These are phyloP conservation scores for Sporobolus alterniflorus DNA, from an alignment of 202 grass and related monocot species.

Conservation along the genomic window DNA sequence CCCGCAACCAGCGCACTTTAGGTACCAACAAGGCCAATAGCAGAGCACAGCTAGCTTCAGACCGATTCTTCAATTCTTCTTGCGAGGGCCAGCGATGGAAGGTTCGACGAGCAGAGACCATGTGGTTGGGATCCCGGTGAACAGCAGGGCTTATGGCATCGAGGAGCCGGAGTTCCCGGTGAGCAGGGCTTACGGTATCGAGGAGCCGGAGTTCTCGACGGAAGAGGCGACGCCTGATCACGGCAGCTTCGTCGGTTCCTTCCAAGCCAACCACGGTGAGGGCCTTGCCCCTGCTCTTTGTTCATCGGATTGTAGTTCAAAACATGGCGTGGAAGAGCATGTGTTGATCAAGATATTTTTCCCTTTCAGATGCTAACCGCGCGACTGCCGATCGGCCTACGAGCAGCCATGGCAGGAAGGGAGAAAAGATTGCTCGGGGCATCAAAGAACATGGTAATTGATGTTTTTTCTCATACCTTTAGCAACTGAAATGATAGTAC, in stretches of 20 bases:
- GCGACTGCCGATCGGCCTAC: constrained; percentile 39
- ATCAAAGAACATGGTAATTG: constrained; percentile 86
- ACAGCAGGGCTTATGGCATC: constrained; percentile 47
- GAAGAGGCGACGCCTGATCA: constrained; percentile 43
- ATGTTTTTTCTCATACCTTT: not conserved
- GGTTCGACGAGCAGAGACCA: constrained; percentile 50
- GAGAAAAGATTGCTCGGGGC: constrained; percentile 67
- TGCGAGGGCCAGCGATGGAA: constrained; percentile 34
- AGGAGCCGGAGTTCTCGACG: constrained; percentile 33
- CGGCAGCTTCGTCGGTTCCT: constrained; percentile 36
- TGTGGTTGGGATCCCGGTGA: constrained; percentile 60
- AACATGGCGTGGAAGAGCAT: not conserved
- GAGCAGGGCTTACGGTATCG: constrained; percentile 42
- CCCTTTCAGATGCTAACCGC: constrained; percentile 6
- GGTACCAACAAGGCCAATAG: constrained; percentile 2
- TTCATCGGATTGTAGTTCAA: not conserved
- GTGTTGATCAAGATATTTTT: not conserved
- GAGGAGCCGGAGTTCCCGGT: constrained; percentile 53
- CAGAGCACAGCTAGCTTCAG: not conserved
- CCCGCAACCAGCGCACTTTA: constrained; percentile 33
- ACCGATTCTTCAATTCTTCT: not conserved
- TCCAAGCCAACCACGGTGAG: constrained; percentile 43
- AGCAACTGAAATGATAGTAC: not conserved
- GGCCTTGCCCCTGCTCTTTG: not conserved
- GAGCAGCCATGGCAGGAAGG: constrained; percentile 60